Percentiles rank a stretch among this genome's conserved stretches.
Evolutionary conservation across 163 green algal species (phyloP).

Genomic region (Scenedesmus sp.): DNA sequence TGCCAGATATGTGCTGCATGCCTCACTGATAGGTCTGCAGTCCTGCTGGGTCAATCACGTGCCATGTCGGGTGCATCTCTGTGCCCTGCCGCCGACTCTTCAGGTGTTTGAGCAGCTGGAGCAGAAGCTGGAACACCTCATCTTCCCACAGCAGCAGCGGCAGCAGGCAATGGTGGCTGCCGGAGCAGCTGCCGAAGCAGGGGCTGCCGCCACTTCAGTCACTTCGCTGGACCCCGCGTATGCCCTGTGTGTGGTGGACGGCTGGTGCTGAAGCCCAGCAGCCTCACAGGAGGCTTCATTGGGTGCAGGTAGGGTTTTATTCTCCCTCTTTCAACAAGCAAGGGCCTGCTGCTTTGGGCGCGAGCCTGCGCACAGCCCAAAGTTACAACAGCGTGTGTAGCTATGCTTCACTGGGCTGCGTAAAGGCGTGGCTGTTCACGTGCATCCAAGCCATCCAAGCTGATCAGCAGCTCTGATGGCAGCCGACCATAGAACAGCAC

Average conservation of each 20-base stretch:
- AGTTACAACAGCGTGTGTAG: too few species aligned
- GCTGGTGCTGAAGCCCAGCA: conserved; percentile 74
- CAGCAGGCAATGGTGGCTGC: conserved; percentile 17
- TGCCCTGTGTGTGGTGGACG: conserved; percentile 78
- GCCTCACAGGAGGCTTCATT: conserved; percentile 71
- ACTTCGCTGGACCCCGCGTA: conserved; percentile 51
- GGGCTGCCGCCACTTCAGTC: background rate
- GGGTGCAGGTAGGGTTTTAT: conserved; percentile 68
- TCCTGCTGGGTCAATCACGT: background rate
- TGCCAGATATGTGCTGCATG: too few species aligned
- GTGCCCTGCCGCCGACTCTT: background rate
- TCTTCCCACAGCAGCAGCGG: conserved; percentile 24
- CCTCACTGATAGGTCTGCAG: too few species aligned
- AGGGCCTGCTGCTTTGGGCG: too few species aligned
- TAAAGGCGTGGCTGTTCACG: too few species aligned
- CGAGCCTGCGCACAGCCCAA: too few species aligned
- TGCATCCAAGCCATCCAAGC: too few species aligned
- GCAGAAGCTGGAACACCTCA: conserved; percentile 50
- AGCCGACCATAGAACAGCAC: too few species aligned
- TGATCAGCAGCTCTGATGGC: too few species aligned
- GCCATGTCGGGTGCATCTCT: background rate
- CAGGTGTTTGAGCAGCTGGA: conserved; percentile 55
- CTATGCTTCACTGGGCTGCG: too few species aligned
- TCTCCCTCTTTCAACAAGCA: too few species aligned
- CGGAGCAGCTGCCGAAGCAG: conserved; percentile 38